Percentiles rank a stretch among this genome's conserved stretches.
phyloP scores from a whole-genome alignment of 2,329 filamentous ascomycete genomes.

The Fusarium subglutinans region DNA sequence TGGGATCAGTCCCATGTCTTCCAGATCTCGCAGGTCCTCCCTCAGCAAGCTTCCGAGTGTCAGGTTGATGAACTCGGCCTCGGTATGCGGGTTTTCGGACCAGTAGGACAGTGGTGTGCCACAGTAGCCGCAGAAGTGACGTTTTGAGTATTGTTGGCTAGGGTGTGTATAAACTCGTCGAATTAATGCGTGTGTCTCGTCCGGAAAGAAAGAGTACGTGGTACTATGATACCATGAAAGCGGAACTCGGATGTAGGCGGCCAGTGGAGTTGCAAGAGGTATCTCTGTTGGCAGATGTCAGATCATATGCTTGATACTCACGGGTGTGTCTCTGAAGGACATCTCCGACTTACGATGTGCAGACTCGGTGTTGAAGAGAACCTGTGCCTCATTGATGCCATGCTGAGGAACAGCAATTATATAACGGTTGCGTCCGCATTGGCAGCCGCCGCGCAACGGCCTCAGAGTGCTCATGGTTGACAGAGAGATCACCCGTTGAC shows the following conservation, averaged over 20 bases:
- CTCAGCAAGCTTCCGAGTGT: constrained; percentile 80
- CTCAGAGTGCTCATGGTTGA: constrained; percentile 58
- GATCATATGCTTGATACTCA: not conserved
- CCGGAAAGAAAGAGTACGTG: constrained; percentile 78
- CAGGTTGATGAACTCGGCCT: constrained; percentile 82
- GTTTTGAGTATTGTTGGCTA: constrained; percentile 66
- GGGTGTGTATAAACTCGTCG: constrained; percentile 72
- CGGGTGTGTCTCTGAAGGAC: not conserved
- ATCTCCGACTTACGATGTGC: constrained; percentile 71
- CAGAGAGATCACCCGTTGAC: not conserved
- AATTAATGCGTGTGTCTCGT: constrained; percentile 76
- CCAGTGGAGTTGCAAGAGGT: constrained; percentile 76
- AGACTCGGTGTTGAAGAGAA: constrained; percentile 78
- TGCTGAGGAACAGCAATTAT: constrained; percentile 73
- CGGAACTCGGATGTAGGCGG: constrained; percentile 85
- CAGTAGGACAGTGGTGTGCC: constrained; percentile 87
- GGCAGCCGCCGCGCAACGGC: constrained; percentile 78
- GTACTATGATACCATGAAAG: constrained; percentile 81
- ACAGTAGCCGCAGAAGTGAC: constrained; percentile 91
- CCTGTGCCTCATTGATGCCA: constrained; percentile 65
- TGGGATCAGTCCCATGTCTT: constrained; percentile 78
- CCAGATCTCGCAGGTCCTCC: constrained; percentile 76
- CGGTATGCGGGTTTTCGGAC: constrained; percentile 75
- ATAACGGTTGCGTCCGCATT: constrained; percentile 88
- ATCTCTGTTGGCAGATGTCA: constrained; percentile 56